phyloP scores from a whole-genome alignment of 2,329 filamentous ascomycete genomes.

The Aspergillus clavatus region DNA sequence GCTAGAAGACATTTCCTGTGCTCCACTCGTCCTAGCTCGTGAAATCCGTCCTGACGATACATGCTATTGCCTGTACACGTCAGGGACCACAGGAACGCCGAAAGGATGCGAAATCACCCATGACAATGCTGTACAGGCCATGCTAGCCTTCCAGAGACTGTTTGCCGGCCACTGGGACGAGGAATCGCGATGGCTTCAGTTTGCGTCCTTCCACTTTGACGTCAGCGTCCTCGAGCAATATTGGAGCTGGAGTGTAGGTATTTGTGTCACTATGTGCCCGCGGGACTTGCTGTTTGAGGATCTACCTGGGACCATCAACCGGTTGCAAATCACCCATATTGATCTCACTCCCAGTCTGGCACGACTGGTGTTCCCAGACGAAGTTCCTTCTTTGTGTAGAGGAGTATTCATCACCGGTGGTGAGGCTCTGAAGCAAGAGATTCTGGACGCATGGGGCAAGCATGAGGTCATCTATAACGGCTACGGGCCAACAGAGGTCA shows the following conservation, averaged over 20 bases:
- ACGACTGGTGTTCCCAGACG: slow-evolving; percentile 67
- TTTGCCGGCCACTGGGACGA: slow-evolving; percentile 70
- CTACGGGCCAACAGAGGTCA: slow-evolving; percentile 87
- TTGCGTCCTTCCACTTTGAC: slow-evolving; percentile 91
- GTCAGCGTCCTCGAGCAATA: slow-evolving; percentile 91
- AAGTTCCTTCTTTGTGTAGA: slow-evolving; percentile 71
- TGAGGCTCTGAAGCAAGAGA: neutral
- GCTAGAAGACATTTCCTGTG: slow-evolving; percentile 19
- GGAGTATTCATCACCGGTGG: slow-evolving; percentile 61
- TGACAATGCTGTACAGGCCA: slow-evolving; percentile 81
- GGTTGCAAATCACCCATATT: slow-evolving; percentile 77
- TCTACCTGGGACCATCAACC: slow-evolving; percentile 65
- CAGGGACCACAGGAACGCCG: slow-evolving; percentile 77
- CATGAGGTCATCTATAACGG: slow-evolving; percentile 84
- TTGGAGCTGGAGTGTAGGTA: slow-evolving; percentile 90
- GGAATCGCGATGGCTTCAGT: slow-evolving; percentile 79
- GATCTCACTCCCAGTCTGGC: slow-evolving; percentile 88
- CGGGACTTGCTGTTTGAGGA: slow-evolving; percentile 76
- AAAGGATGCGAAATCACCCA: slow-evolving; percentile 88
- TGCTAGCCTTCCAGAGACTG: slow-evolving; percentile 78
- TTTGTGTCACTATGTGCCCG: slow-evolving; percentile 74
- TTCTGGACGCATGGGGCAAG: neutral
- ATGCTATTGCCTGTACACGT: slow-evolving; percentile 39
- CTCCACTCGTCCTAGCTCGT: too few species aligned
- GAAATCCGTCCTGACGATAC: too few species aligned